Conservation (phyloP, 1,284 basidiomycete species). For the Cutaneotrichosporon spelunceum region DNA sequence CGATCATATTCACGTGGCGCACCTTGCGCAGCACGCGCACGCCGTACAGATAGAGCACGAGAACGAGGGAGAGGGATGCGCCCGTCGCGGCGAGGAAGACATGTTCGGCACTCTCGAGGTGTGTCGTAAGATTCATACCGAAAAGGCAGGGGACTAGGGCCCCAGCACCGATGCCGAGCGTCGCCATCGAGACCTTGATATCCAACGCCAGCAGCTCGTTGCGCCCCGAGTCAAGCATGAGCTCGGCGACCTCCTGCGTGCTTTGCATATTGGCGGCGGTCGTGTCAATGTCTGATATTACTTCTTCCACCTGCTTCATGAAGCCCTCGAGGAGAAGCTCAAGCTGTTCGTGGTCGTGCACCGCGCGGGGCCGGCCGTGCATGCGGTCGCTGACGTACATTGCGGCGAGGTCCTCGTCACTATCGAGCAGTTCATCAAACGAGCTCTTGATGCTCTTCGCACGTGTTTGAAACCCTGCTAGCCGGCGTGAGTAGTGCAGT, state of each 20-base stretch:
- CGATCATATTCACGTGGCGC: conserved; percentile 41
- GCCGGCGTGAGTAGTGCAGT: conserved; percentile 80
- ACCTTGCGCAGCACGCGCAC: conserved; percentile 42
- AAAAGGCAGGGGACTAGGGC: conserved; percentile 89
- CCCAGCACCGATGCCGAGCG: conserved; percentile 86
- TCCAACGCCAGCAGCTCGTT: conserved; percentile 89
- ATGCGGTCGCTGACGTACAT: conserved; percentile 87
- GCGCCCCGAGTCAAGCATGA: conserved; percentile 93
- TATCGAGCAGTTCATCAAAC: conserved; percentile 81
- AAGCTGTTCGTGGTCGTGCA: conserved; percentile 84
- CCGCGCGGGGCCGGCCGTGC: conserved; percentile 58
- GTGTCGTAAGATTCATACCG: conserved; percentile 79
- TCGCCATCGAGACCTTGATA: conserved; percentile 88
- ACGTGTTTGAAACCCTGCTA: conserved; percentile 81
- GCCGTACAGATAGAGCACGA: conserved; percentile 44
- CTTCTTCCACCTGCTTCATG: conserved; percentile 92
- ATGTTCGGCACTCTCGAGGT: conserved; percentile 47
- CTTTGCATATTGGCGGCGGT: conserved; percentile 91
- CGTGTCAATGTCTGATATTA: conserved; percentile 85
- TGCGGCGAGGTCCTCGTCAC: conserved; percentile 87
- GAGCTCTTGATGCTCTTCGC: conserved; percentile 85
- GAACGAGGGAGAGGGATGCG: conserved; percentile 38
- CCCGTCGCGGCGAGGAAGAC: conserved; percentile 50
- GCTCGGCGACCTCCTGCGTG: conserved; percentile 95
- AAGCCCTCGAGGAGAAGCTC: conserved; percentile 92